Percentiles rank a stretch among this genome's conserved stretches.
phyloP scores from a whole-genome alignment of 2,329 filamentous ascomycete genomes.

The Helicocarpus griseus region DNA sequence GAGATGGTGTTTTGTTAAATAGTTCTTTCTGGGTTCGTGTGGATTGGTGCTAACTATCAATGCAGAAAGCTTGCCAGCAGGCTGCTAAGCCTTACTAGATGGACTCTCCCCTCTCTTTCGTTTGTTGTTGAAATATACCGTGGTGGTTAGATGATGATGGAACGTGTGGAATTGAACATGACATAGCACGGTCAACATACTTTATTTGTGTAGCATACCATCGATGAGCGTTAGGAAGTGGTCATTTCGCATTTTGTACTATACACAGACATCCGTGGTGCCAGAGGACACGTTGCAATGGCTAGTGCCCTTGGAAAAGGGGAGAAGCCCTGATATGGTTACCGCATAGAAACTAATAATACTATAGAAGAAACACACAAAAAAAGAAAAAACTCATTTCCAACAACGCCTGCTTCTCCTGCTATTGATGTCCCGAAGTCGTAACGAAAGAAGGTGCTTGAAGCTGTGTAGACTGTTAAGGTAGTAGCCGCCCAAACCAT shows the following conservation, averaged over 20 bases:
- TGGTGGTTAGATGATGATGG: not conserved
- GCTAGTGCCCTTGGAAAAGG: not conserved
- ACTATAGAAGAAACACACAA: not conserved
- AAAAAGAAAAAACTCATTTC: not conserved
- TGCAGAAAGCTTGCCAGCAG: conserved; percentile 68
- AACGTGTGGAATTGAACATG: not conserved
- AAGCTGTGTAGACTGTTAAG: not conserved
- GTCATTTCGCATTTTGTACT: not conserved
- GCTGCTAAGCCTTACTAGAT: conserved; percentile 62
- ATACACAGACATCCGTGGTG: not conserved
- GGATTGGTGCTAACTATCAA: not conserved
- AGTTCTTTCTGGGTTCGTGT: not conserved
- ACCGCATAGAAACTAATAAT: not conserved
- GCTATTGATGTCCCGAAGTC: not conserved
- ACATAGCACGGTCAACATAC: not conserved
- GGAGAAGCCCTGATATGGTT: not conserved
- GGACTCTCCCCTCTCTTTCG: not conserved
- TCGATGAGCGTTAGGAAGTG: not conserved
- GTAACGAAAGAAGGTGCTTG: not conserved
- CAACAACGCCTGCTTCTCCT: not conserved
- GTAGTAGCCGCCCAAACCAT: not conserved
- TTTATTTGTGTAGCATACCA: not conserved
- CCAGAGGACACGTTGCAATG: not conserved
- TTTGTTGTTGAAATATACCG: not conserved
- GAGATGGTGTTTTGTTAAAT: not conserved